Base-by-base conservation (phyloP, 129 eudicot genomes). In the Pittosporum tobira region DNA sequence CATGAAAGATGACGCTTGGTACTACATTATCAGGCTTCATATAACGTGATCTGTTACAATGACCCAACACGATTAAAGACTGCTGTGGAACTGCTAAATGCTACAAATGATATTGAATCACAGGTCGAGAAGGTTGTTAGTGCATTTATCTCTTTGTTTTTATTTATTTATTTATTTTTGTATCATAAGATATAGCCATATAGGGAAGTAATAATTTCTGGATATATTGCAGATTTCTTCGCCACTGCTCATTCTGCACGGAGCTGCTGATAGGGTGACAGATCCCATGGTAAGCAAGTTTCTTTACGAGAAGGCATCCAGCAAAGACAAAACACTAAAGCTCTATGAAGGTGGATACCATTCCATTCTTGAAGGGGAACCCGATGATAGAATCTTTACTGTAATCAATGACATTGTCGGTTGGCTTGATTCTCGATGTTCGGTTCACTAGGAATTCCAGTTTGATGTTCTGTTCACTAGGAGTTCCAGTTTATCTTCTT, bases 281-380 rank as follows among this genome's bases (percentile, higher is more conserved):
- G 94, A 87, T 75, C 85, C 96, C 3, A 57, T 45, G 56, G 83
- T 87, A 66, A 87, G 96, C 79, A 73, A 62, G 62, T 83, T 77
- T 73, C 84, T 88, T 10, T 84, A 83, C 19, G 77, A 84, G 26
- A 77, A 78, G 45, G 88, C 88, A 37, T 73, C 85, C 13, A 83
- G 88, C 75, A 77, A 72, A 48, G 94, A 88, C 70, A 88, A 88
- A 69, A 84, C 82, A 8, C 76, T 90, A 60, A 85, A 85, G 66
- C 84, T 90, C 11, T 90, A 82, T 28, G 89, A 90, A 51, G 94
- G 77, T 20, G 77, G 88, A 54, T 85, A 79, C 60, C 97, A 90
- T 52, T 77, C 79, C 72, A 80, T 90, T 73, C 80, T 90, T 16
- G 97, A 85, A 83, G 97, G 97, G 15, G 97, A 90, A 60, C 80